Evolutionary conservation across 106 monocot genomes (phyloP), one percentile per base, ranked within the genome.

Genomic region (Posidonia australis): DNA sequence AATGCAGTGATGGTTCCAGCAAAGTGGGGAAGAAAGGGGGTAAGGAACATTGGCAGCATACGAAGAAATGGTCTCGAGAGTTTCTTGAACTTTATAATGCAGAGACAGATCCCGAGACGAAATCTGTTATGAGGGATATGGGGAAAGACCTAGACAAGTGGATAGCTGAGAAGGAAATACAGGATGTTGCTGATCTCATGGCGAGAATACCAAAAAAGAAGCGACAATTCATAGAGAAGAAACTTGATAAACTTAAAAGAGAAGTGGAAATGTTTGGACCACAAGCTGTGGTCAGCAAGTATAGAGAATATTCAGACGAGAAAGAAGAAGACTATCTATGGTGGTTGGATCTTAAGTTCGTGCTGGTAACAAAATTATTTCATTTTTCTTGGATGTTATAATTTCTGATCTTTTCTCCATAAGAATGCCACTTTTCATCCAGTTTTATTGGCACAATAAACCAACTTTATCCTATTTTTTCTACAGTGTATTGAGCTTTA

Each of bases 31-130:
- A 86, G 65, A 86, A 86, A 47, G 67, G 16, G 6, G 76, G 76
- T 11, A 90, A 81, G 54, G 90, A 90, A 46, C 82, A 90, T 19
- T 90, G 90, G 90, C 62, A 83, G 60, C 90, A 90, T 63, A 90
- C 90, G 45, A 90, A 90, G 77, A 90, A 77, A 74, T 90, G 90
- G 90, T 83, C 90, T 26, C 63, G 75, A 77, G 90, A 78, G 59
- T 86, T 90, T 71, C 65, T 90, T 23, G 85, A 90, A 52, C 76
- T 90, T 64, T 90, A 90, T 66, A 90, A 90, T 81, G 54, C 80
- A 44, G 78, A 90, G 74, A 78, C 59, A 20, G 86, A 90, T 77
- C 90, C 90, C 47, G 90, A 90, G 44, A 64, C 86, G 9, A 90
- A 90, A 73, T 83, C 90, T 54, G 65, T 79, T 43, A 80, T 86